These are phyloP conservation scores for Entelexis sorbosivorans DNA, from an alignment of 1,139 yeast species.

Conservation along the genomic window DNA sequence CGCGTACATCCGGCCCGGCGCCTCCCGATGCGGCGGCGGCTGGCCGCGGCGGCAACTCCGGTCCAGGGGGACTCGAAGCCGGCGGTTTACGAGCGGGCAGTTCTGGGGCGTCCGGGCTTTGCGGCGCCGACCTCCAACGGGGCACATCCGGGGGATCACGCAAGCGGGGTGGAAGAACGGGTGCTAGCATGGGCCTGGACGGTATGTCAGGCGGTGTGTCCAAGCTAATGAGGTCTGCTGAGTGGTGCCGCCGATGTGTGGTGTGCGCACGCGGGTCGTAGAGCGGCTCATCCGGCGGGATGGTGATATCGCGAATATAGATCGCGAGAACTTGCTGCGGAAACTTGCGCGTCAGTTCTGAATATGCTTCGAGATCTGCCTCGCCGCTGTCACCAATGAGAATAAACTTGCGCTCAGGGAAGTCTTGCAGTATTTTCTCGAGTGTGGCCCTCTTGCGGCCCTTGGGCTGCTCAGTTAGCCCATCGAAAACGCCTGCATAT, in stretches of 20 bases:
- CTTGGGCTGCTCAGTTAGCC: slow-evolving; percentile 76
- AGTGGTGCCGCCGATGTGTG: slow-evolving; percentile 9
- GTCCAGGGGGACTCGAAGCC: background rate
- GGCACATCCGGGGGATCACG: background rate
- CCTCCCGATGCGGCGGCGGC: background rate
- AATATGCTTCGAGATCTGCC: slow-evolving; percentile 84
- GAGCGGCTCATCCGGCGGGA: slow-evolving; percentile 26
- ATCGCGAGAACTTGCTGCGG: slow-evolving; percentile 63
- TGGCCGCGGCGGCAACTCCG: background rate
- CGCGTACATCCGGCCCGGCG: background rate
- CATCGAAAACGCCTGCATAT: slow-evolving; percentile 65
- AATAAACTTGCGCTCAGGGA: slow-evolving; percentile 65
- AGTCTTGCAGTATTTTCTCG: slow-evolving; percentile 55
- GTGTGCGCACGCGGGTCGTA: background rate
- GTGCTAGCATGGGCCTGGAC: background rate
- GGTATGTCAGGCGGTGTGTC: background rate
- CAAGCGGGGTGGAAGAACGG: slow-evolving; percentile 8
- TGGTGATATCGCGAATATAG: slow-evolving; percentile 66
- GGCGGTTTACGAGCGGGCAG: too few relatives aligned
- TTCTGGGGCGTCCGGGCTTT: too few relatives aligned
- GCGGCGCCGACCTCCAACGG: too few relatives aligned
- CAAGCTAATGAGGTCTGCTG: slow-evolving; percentile 5
- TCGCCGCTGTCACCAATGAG: slow-evolving; percentile 95
- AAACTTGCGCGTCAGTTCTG: slow-evolving; percentile 49
- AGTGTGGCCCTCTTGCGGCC: slow-evolving; percentile 65